Evolutionary conservation across 345 rosid genomes (phyloP), one percentile per base, ranked within the genome.

Genomic region (Ceriops decandra): DNA sequence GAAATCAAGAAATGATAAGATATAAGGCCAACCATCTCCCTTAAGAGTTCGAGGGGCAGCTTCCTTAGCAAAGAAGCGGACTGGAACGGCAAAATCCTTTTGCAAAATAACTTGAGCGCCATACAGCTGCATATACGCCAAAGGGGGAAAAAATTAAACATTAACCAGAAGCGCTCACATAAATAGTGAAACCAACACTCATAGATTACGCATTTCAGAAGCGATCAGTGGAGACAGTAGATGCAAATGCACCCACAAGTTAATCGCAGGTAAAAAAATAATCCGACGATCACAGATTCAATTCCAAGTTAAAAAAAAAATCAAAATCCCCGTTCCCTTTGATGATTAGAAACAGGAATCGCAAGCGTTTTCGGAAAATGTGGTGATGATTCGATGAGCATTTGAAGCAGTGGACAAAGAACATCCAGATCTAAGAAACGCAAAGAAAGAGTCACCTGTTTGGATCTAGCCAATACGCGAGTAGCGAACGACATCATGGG

Each of bases 1-100:
- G 47, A 42, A 42, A 42, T 42, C 47, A 42, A 42, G 49, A 42
- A 42, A 42, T 13, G 19, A 21, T 20, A 30, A 21, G 20, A 52
- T 49, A n/a, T 7, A 2, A 46, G 38, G 82, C 96, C 31, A 72
- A 95, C 98, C 90, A 77, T 91, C 99, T 85, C 99, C 99, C 77
- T 85, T 88, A 27, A 84, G 86, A 6, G 82, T 76, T 13, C 82
- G 52, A 60, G 88, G 90, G 72, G 90, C 85, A 78, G 96, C 87
- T 78, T 82, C 90, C 69, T 86, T 87, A 22, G 97, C 89, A 56
- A 80, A 95, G 68, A 71, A 88, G 21, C 98, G 95, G 22, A 88
- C 83, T 3, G 88, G 83, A 69, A 84, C 46, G 52, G 77, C 81
- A 79, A 65, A 79, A 11, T 88, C 86, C 76, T 78, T 83, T 36